Conservation (phyloP, 2,329 filamentous ascomycete species). For the Leptodontidium sp. region DNA sequence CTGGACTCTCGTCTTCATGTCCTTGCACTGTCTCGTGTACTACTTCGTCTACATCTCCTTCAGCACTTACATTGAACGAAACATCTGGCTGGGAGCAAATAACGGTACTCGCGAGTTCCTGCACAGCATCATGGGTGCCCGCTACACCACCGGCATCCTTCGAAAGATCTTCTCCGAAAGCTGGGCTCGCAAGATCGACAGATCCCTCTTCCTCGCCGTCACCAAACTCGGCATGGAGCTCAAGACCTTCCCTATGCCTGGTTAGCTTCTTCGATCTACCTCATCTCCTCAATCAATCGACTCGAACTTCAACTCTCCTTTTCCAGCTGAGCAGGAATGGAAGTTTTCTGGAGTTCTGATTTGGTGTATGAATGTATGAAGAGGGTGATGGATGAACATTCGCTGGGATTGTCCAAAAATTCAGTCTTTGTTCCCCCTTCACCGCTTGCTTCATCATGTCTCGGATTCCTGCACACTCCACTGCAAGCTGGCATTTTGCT, state of each 20-base stretch:
- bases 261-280: conserved; percentile 7
- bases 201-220: neutral
- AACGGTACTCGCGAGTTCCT: conserved; percentile 21
- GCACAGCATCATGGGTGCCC: neutral
- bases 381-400: neutral
- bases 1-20: conserved; percentile 6
- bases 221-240: conserved; percentile 3
- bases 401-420: neutral
- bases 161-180: conserved; percentile 3
- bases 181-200: conserved; percentile 11
- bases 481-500: conserved; percentile 16
- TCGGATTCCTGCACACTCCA: conserved; percentile 10
- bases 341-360: conserved; percentile 7
- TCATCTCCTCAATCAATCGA: neutral
- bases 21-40: conserved; percentile 27
- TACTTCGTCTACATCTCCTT: conserved; percentile 21
- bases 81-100: conserved; percentile 30
- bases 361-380: conserved; percentile 1
- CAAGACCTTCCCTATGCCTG: conserved; percentile 22
- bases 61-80: conserved; percentile 22
- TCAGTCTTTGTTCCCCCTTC: neutral
- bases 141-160: conserved; percentile 10
- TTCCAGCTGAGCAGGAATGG: neutral
- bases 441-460: neutral
- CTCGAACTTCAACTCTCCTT: neutral